These are phyloP conservation scores for Hymenoscyphus linearis DNA, from an alignment of 2,329 filamentous ascomycete genomes.

Conservation along the genomic window DNA sequence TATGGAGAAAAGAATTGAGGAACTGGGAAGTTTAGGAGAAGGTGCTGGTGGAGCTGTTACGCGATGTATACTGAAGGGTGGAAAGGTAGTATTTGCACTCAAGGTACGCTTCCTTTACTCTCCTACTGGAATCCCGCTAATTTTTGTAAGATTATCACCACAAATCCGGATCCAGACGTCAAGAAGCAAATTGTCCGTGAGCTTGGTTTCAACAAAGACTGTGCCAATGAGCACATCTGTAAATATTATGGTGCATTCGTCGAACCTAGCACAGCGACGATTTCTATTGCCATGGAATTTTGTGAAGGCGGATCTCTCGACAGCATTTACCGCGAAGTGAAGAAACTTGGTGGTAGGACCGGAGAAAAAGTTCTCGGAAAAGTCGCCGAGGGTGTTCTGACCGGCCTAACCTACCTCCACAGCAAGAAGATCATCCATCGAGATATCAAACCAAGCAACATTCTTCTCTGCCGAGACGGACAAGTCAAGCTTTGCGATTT, in stretches of 20 bases:
- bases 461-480: constrained; percentile 84
- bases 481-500: constrained; percentile 98
- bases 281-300: constrained; percentile 98
- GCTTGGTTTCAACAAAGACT: constrained; percentile 95
- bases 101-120: constrained; percentile 57
- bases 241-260: constrained; percentile 96
- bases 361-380: constrained; percentile 97
- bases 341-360: constrained; percentile 87
- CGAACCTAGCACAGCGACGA: constrained; percentile 91
- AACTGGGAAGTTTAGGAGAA: constrained; percentile 86
- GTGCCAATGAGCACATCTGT: constrained; percentile 93
- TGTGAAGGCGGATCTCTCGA: constrained; percentile 95
- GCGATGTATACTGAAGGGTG: constrained; percentile 79
- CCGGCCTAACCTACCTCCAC: constrained; percentile 91
- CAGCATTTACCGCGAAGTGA: constrained; percentile 95
- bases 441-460: constrained; percentile 98
- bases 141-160: constrained; percentile 77
- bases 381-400: constrained; percentile 89
- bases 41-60: constrained; percentile 95
- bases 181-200: constrained; percentile 98
- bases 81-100: constrained; percentile 90
- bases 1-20: constrained; percentile 78
- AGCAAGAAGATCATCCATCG: constrained; percentile 95
- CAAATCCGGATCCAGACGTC: constrained; percentile 93
- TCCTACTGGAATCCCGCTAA: constrained; percentile 7